Conservation (phyloP, 2,329 filamentous ascomycete genomes). For the Talaromyces islandicus region DNA sequence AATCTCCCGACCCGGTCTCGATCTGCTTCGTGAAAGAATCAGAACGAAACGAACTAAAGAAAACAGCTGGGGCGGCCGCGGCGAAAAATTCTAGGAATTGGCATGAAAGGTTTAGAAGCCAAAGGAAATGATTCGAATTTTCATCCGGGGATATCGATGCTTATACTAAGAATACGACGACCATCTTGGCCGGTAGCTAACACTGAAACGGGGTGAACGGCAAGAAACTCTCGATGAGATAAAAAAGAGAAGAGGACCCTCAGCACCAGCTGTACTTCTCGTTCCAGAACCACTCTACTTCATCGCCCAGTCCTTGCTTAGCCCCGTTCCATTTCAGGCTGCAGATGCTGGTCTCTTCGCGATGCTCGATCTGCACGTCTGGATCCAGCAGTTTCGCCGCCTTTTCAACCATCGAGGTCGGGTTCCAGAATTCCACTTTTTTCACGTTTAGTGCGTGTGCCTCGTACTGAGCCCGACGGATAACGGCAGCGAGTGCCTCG, state of each 20-base stretch:
- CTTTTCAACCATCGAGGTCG: conserved; percentile 48
- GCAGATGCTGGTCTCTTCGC: conserved; percentile 42
- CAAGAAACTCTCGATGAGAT: not conserved
- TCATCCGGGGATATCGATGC: not conserved
- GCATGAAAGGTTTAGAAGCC: conserved; percentile 38
- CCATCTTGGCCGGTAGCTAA: not conserved
- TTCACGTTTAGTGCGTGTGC: conserved; percentile 66
- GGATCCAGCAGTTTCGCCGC: conserved; percentile 36
- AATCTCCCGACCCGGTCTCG: conserved; percentile 28
- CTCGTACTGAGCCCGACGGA: conserved; percentile 62
- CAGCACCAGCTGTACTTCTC: conserved; percentile 48
- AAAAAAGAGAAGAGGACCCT: conserved; percentile 7
- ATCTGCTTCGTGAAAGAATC: conserved; percentile 29
- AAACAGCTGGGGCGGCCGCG: conserved; percentile 19
- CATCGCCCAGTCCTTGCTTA: conserved; percentile 27
- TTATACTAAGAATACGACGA: not conserved
- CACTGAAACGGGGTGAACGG: not conserved
- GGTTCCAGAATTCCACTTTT: conserved; percentile 79
- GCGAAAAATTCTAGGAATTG: conserved; percentile 35
- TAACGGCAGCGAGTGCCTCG: conserved; percentile 54
- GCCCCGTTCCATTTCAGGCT: conserved; percentile 43
- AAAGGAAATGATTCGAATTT: conserved; percentile 23
- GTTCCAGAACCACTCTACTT: conserved; percentile 43
- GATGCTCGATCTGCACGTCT: conserved; percentile 34
- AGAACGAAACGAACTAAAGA: conserved; percentile 24